Evolutionary conservation across 805 yeast species (phyloP).

Genomic region (Spathaspora boniae): DNA sequence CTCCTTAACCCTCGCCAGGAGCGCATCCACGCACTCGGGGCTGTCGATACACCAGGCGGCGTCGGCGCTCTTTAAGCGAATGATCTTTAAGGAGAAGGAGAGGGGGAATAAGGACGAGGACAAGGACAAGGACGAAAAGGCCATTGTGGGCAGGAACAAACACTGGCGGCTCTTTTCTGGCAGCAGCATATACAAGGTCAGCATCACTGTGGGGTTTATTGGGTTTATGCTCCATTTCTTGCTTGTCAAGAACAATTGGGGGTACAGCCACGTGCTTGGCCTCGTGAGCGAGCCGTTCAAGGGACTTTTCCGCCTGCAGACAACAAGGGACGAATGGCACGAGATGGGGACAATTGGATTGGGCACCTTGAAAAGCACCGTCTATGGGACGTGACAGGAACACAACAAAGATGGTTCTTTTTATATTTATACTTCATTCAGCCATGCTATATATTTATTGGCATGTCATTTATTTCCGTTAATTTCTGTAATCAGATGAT

Average conservation of each 20-base stretch:
- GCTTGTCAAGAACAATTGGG: conserved; percentile 22
- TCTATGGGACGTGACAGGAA: conserved; percentile 20
- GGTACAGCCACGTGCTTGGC: too few relatives aligned
- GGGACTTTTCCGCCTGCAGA: too few relatives aligned
- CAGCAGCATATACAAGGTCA: conserved; percentile 26
- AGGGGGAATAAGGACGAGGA: conserved; percentile 9
- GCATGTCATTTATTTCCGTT: background rate
- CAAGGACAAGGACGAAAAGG: conserved; percentile 8
- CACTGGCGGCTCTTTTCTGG: conserved; percentile 10
- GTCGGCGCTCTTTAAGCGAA: conserved; percentile 29
- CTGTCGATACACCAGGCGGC: conserved; percentile 26
- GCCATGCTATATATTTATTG: conserved; percentile 1
- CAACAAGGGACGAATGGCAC: too few relatives aligned
- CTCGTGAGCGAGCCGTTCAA: too few relatives aligned
- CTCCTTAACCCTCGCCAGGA: conserved; percentile 32
- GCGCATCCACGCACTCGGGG: too few relatives aligned
- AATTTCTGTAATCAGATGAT: background rate
- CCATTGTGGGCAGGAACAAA: conserved; percentile 11
- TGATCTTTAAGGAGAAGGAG: conserved; percentile 18
- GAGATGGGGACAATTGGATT: conserved; percentile 34
- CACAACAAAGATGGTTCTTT: background rate
- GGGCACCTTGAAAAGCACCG: conserved; percentile 27
- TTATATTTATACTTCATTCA: background rate
- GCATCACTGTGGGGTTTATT: conserved; percentile 37
- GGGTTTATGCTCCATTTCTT: conserved; percentile 37